phyloP scores from a whole-genome alignment of 192 early-diverging fungal species.

The Coemansia sp. region DNA sequence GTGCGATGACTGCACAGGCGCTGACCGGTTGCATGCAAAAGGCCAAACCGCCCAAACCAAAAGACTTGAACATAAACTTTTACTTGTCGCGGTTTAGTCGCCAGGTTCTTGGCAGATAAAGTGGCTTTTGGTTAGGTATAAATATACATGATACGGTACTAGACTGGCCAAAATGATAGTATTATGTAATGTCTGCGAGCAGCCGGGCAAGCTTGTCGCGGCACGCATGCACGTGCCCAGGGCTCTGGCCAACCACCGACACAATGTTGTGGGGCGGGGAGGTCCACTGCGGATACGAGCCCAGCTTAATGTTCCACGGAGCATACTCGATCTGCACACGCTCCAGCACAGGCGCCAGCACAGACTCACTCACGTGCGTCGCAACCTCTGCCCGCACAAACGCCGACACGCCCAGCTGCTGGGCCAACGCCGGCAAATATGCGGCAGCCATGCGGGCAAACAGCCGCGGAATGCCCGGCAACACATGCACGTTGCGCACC shows the following conservation, averaged over 20 bases:
- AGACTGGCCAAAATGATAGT: not conserved
- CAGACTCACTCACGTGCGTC: slow-evolving; percentile 25
- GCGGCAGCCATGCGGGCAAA: slow-evolving; percentile 49
- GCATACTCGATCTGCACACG: slow-evolving; percentile 24
- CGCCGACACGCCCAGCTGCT: slow-evolving; percentile 1
- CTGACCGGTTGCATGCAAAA: slow-evolving; percentile 49
- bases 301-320: slow-evolving; percentile 19
- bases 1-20: slow-evolving; percentile 30
- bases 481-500: slow-evolving; percentile 62
- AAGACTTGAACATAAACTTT: slow-evolving; percentile 45
- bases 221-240: slow-evolving; percentile 13
- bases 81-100: slow-evolving; percentile 51
- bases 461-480: slow-evolving; percentile 69
- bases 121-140: not conserved
- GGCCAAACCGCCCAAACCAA: slow-evolving; percentile 8
- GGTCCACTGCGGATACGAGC: slow-evolving; percentile 43
- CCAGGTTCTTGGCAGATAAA: slow-evolving; percentile 51
- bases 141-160: not conserved
- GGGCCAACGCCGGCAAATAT: slow-evolving; percentile 25
- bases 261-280: slow-evolving; percentile 19
- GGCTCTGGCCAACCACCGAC: slow-evolving; percentile 22
- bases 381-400: slow-evolving; percentile 27
- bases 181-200: not conserved
- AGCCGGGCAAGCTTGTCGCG: not conserved
- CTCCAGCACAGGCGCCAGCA: slow-evolving; percentile 27